Evolutionary conservation across 177 flowering plant species (phyloP).

Genomic region (Telopea speciosissima): DNA sequence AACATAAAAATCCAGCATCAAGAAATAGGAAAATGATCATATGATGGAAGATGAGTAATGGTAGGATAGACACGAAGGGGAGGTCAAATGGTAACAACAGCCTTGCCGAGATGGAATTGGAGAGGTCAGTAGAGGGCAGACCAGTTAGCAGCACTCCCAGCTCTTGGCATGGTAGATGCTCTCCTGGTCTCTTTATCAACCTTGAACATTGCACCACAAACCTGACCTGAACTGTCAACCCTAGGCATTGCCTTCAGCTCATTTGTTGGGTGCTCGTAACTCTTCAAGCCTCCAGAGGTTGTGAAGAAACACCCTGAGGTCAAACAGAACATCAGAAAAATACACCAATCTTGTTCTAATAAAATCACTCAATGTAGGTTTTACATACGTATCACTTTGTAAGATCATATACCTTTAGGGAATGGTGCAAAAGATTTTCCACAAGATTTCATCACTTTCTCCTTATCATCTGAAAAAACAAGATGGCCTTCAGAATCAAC

Average conservation of each 20-base stretch:
- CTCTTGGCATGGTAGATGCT: slow-evolving; percentile 74
- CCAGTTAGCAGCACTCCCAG: slow-evolving; percentile 96
- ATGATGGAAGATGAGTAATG: background rate
- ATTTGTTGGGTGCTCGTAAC: slow-evolving; percentile 83
- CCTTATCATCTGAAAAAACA: slow-evolving; percentile 63
- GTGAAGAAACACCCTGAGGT: slow-evolving; percentile 84
- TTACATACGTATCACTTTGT: no score
- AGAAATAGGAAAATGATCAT: background rate
- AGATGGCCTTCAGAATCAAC: slow-evolving; percentile 72
- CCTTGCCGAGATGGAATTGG: slow-evolving; percentile 8
- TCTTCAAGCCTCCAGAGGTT: slow-evolving; percentile 78
- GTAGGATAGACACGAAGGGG: background rate
- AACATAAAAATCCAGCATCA: background rate
- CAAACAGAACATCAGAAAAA: slow-evolving; percentile 2
- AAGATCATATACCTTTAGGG: slow-evolving; percentile 64
- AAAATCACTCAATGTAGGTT: background rate
- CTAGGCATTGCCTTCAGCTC: slow-evolving; percentile 90
- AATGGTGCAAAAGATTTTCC: slow-evolving; percentile 93
- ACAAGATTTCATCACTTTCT: slow-evolving; percentile 64
- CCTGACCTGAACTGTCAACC: slow-evolving; percentile 90
- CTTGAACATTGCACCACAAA: slow-evolving; percentile 81
- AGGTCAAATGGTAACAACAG: slow-evolving; percentile 14
- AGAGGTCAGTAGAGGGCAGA: slow-evolving; percentile 50
- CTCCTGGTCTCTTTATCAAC: slow-evolving; percentile 69
- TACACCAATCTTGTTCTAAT: background rate